Base-by-base conservation (phyloP, 768 basidiomycete genomes). In the Dioszegia crocea region DNA sequence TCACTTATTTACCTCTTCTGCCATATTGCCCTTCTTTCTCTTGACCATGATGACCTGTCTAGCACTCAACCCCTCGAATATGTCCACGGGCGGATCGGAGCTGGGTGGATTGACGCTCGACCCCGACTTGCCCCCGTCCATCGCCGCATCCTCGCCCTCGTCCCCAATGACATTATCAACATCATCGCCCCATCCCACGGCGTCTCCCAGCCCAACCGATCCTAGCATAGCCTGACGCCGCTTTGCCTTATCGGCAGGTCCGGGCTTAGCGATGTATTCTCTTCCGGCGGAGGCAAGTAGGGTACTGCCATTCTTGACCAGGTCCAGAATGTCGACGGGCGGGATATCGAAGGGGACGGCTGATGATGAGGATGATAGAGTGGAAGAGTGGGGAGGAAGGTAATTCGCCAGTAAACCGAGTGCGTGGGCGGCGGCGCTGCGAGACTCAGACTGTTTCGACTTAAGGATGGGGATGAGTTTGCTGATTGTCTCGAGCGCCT, bases 11-110 rank as follows among this genome's bases (percentile, higher is more conserved):
- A 69, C 71, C 50, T 70, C 68, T 43, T 70, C 68, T 1, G 88
- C 88, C 30, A 85, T 80, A 70, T 87, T 89, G 3, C 90, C 92
- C 56, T 93, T 87, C 74, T 98, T 98, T 27, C 96, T 83, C 76
- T 99, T 99, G 30, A 98, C 80, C 46, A 93, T 84, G 73, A 96
- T 96, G 30, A 88, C 84, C 77, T 98, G 94, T 54, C 96, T 85
- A 11, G 91, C 91, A 30, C 92, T 96, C 44, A 98, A 79, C 5
- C 82, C 83, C 8, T 71, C 73, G 49, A 76, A 77, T 16, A 72
- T 61, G 39, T 76, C 69, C 47, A 62, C 57, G 1, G 70, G 59
- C n/a, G 61, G 57, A 26, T 52, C 55, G 12, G 29, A 41, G 19
- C 47, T 29, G 16, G 59, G n/a, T 17, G 23, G 14, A 8, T 53